Percentiles rank a stretch among this genome's conserved stretches.
Conservation (phyloP, 768 basidiomycete genomes). For the Trichaptum fuscoviolaceum region DNA sequence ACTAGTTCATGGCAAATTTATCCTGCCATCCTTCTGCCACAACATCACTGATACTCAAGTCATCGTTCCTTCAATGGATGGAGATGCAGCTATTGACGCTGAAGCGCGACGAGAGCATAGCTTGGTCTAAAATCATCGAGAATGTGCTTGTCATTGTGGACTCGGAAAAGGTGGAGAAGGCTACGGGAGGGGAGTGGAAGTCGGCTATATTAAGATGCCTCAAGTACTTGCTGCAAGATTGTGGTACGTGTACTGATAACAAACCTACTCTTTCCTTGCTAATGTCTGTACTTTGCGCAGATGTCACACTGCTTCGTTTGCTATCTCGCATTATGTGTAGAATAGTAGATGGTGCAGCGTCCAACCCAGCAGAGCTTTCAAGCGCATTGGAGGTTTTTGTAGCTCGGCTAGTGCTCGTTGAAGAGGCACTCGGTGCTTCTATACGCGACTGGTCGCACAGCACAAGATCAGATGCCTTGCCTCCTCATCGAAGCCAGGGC, state of each 20-base stretch:
- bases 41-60: slow-evolving; percentile 65
- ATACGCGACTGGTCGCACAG: neutral
- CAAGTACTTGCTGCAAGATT: slow-evolving; percentile 29
- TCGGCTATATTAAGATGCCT: slow-evolving; percentile 50
- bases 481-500: slow-evolving; percentile 30
- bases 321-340: slow-evolving; percentile 16
- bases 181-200: slow-evolving; percentile 59
- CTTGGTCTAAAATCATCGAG: slow-evolving; percentile 63
- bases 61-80: slow-evolving; percentile 75
- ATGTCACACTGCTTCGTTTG: slow-evolving; percentile 4
- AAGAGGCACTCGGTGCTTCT: slow-evolving; percentile 6
- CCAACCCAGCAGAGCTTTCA: neutral
- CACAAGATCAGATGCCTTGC: slow-evolving; percentile 8
- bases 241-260: slow-evolving; percentile 15
- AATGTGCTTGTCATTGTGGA: slow-evolving; percentile 54
- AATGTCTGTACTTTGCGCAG: neutral
- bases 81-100: slow-evolving; percentile 51
- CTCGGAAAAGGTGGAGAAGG: slow-evolving; percentile 42
- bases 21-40: slow-evolving; percentile 66
- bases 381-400: slow-evolving; percentile 2
- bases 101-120: slow-evolving; percentile 37
- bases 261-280: neutral
- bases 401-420: slow-evolving; percentile 7
- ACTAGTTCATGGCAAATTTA: slow-evolving; percentile 73
- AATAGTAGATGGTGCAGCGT: slow-evolving; percentile 6